A percentile compares a stretch with the other conserved stretches of the same genome.
phyloP scores from a whole-genome alignment of 371 early-diverging fungal genomes.

The Haplosporangium sp. region DNA sequence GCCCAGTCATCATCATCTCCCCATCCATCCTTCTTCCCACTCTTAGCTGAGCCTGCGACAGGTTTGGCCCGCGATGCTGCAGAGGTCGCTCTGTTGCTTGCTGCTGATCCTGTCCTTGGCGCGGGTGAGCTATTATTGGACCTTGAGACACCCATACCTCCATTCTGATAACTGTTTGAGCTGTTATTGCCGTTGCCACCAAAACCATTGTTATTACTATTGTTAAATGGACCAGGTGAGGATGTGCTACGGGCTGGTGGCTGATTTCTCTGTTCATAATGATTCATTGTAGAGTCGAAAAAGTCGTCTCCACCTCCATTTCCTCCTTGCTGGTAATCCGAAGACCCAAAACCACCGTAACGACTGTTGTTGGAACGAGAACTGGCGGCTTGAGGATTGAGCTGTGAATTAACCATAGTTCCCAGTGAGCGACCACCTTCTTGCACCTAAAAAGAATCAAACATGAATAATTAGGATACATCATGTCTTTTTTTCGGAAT shows the following conservation, averaged over 20 bases:
- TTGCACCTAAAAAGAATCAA: conserved; percentile 29
- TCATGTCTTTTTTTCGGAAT: too few species aligned
- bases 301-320: conserved; percentile 42
- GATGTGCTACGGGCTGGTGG: conserved; percentile 42
- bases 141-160: conserved; percentile 38
- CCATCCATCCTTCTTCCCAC: conserved; percentile 56
- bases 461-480: neutral
- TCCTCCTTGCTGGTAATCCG: conserved; percentile 49
- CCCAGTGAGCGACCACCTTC: conserved; percentile 49
- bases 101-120: conserved; percentile 42
- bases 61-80: conserved; percentile 31
- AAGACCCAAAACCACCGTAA: conserved; percentile 52
- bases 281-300: conserved; percentile 55
- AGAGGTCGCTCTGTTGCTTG: conserved; percentile 14
- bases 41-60: conserved; percentile 16
- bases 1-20: conserved; percentile 58
- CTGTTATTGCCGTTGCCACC: conserved; percentile 8
- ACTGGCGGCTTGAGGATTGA: conserved; percentile 37
- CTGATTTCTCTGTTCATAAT: conserved; percentile 54
- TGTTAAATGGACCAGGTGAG: conserved; percentile 39
- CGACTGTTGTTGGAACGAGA: conserved; percentile 33
- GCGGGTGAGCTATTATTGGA: conserved; percentile 54
- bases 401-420: conserved; percentile 48
- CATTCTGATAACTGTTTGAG: conserved; percentile 22
- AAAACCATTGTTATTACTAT: conserved; percentile 1